A percentile compares a stretch with the other conserved stretches of the same genome.
Evolutionary conservation across 257 asterid species (phyloP).

Genomic region (Solanum acaule): DNA sequence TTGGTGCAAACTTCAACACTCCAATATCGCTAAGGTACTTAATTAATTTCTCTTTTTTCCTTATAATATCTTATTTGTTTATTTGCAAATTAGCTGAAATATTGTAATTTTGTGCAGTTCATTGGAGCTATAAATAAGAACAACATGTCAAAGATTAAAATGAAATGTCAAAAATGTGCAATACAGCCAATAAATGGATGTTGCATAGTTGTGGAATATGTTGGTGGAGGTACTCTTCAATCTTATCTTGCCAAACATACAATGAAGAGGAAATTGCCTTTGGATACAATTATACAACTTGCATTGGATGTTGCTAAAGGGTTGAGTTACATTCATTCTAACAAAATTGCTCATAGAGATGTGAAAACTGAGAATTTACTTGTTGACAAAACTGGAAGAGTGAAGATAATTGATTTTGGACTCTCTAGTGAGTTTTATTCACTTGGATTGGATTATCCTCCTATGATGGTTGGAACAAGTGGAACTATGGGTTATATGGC

Average conservation of each 20-base stretch:
- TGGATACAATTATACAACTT: neutral
- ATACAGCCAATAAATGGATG: neutral
- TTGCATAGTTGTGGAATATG: no score
- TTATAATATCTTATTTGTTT: neutral
- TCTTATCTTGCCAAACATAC: neutral
- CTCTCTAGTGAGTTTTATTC: neutral
- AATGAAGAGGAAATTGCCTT: neutral
- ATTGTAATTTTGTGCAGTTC: neutral
- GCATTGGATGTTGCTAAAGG: constrained; percentile 19
- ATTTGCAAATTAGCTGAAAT: neutral
- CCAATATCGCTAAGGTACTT: constrained; percentile 10
- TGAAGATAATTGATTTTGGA: constrained; percentile 15
- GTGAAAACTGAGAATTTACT: constrained; percentile 12
- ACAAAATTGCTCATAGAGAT: constrained; percentile 12
- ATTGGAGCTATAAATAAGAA: neutral
- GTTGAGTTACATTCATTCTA: constrained; percentile 13
- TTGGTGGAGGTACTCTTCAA: neutral
- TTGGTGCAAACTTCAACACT: constrained; percentile 10
- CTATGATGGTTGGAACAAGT: neutral
- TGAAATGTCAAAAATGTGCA: neutral
- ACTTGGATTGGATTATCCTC: neutral
- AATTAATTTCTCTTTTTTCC: neutral
- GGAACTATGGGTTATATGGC: constrained; percentile 22
- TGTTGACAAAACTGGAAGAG: neutral
- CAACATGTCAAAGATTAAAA: no score